These are phyloP conservation scores for Candida qinlingensis DNA, from an alignment of 805 yeast genomes.

Conservation along the genomic window DNA sequence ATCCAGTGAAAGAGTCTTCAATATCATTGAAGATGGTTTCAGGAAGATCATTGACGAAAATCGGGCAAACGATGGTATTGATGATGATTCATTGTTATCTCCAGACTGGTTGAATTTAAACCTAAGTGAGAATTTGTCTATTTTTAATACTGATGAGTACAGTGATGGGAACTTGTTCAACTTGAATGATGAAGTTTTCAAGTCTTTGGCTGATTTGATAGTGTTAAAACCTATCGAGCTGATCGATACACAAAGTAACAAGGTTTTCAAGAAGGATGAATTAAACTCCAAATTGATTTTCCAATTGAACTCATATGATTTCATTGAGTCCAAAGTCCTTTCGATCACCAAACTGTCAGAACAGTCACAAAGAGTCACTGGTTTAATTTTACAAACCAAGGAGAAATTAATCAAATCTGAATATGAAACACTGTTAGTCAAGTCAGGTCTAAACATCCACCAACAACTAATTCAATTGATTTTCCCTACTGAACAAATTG, in stretches of 20 bases:
- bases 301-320: conserved; percentile 55
- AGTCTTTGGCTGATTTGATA: conserved; percentile 34
- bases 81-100: conserved; percentile 55
- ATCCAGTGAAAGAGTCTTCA: conserved; percentile 35
- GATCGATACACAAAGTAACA: conserved; percentile 24
- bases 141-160: conserved; percentile 28
- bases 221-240: conserved; percentile 36
- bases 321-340: conserved; percentile 48
- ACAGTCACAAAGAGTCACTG: conserved; percentile 32
- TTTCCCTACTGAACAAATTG: conserved; percentile 48
- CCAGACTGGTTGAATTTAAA: conserved; percentile 83
- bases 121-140: conserved; percentile 51
- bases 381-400: conserved; percentile 30
- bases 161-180: conserved; percentile 31
- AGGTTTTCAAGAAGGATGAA: conserved; percentile 22
- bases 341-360: conserved; percentile 32
- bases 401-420: conserved; percentile 39
- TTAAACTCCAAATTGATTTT: conserved; percentile 33
- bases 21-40: conserved; percentile 34
- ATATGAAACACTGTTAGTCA: conserved; percentile 41
- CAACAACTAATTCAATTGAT: conserved; percentile 66
- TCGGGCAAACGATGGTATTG: conserved; percentile 18
- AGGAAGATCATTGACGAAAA: conserved; percentile 14
- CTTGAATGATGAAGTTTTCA: conserved; percentile 31
- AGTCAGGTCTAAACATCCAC: conserved; percentile 52